Percentiles rank a stretch among this genome's conserved stretches.
Evolutionary conservation across 225 moss, liverwort and hornwort genomes (phyloP).

Genomic region (Pseudoscleropodium purum): DNA sequence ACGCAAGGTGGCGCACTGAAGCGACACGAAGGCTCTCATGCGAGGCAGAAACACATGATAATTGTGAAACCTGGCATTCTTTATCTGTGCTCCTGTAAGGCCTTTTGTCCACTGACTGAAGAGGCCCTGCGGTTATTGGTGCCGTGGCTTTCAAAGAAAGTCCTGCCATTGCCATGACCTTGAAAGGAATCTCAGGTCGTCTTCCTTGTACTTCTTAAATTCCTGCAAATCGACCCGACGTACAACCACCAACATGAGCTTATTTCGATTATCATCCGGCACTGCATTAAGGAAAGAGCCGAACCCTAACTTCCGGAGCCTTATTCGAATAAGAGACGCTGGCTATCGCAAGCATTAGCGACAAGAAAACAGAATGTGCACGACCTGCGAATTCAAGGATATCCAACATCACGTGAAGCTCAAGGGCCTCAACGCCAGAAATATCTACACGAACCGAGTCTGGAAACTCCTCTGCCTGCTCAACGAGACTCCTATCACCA

Average conservation of each 20-base stretch:
- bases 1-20: constrained; percentile 19
- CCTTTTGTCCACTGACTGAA: constrained; percentile 12
- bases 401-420: background rate
- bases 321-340: background rate
- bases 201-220: background rate
- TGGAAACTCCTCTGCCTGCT: background rate
- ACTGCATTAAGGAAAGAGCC: background rate
- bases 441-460: background rate
- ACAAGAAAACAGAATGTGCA: background rate
- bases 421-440: background rate
- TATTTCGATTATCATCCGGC: background rate
- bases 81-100: background rate
- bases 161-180: constrained; percentile 31
- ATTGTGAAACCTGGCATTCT: constrained; percentile 22
- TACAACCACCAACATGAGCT: background rate
- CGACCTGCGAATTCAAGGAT: background rate
- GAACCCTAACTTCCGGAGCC: background rate
- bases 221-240: background rate
- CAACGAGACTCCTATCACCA: background rate
- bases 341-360: background rate
- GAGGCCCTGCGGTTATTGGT: constrained; percentile 6
- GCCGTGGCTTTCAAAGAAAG: constrained; percentile 29
- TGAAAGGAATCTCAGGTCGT: background rate
- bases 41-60: constrained; percentile 31
- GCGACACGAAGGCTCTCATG: constrained; percentile 22